These are phyloP conservation scores for Yarrowia sp. DNA, from an alignment of 805 yeast genomes.

Conservation along the genomic window DNA sequence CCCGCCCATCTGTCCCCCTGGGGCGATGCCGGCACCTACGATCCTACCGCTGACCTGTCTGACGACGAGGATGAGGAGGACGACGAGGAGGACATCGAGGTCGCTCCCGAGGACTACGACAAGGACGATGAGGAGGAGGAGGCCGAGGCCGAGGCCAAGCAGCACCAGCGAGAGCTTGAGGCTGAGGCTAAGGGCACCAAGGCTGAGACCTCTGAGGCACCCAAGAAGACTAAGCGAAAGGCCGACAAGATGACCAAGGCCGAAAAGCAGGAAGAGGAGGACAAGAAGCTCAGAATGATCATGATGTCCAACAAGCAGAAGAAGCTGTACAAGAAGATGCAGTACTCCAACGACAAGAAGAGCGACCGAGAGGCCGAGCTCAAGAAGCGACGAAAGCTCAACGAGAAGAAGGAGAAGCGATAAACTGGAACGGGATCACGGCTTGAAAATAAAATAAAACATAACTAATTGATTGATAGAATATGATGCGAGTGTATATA, in stretches of 20 bases:
- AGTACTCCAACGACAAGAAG: slow-evolving; percentile 81
- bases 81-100: slow-evolving; percentile 55
- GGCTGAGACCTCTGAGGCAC: slow-evolving; percentile 37
- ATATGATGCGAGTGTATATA: neutral
- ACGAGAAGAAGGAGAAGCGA: slow-evolving; percentile 33
- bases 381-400: slow-evolving; percentile 55
- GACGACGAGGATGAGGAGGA: slow-evolving; percentile 52
- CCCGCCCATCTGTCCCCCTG: slow-evolving; percentile 99
- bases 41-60: slow-evolving; percentile 65
- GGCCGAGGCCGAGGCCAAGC: slow-evolving; percentile 51
- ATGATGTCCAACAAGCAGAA: slow-evolving; percentile 98
- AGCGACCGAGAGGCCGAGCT: slow-evolving; percentile 72
- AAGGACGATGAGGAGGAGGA: slow-evolving; percentile 49
- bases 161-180: slow-evolving; percentile 81
- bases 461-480: slow-evolving; percentile 26
- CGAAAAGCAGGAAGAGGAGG: slow-evolving; percentile 63
- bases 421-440: slow-evolving; percentile 25
- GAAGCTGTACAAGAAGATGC: slow-evolving; percentile 92
- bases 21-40: slow-evolving; percentile 92
- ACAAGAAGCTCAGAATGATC: slow-evolving; percentile 86
- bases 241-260: slow-evolving; percentile 34
- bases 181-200: slow-evolving; percentile 85
- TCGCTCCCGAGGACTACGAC: slow-evolving; percentile 51
- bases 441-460: neutral
- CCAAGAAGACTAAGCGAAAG: slow-evolving; percentile 43